Evolutionary conservation across 257 asterid genomes (phyloP).

Genomic region (Galeopsis tetrahit): DNA sequence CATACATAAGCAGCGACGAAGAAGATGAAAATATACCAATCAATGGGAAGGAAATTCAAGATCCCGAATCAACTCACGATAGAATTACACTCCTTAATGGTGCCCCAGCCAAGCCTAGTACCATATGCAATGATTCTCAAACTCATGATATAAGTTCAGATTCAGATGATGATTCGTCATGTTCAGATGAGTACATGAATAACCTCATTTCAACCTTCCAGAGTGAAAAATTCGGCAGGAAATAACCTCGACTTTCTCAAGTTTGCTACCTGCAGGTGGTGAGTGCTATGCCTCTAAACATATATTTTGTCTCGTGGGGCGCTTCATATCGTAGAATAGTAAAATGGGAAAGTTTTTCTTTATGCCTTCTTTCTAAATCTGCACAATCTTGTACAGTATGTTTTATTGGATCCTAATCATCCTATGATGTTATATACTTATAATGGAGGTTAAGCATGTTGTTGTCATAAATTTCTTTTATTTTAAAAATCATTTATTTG

Average conservation of each 20-base stretch:
- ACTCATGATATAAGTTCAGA: constrained; percentile 7
- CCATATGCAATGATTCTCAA: not conserved
- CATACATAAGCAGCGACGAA: not conserved
- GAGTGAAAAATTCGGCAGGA: not conserved
- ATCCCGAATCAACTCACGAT: not conserved
- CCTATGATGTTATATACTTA: not conserved
- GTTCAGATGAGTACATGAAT: constrained; percentile 25
- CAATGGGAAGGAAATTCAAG: not conserved
- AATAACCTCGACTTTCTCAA: not conserved
- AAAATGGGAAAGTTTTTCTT: not conserved
- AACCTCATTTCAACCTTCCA: constrained; percentile 13
- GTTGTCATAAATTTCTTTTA: too few relatives aligned
- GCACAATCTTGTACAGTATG: not conserved
- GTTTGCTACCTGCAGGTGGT: not conserved
- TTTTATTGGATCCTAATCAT: not conserved
- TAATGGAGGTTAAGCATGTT: not conserved
- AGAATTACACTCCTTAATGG: not conserved
- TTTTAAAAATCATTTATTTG: too few relatives aligned
- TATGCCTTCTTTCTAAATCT: not conserved
- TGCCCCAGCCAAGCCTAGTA: not conserved
- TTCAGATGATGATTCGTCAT: constrained; percentile 36
- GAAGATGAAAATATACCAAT: not conserved
- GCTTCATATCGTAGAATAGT: not conserved
- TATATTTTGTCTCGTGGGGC: not conserved
- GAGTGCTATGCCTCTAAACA: not conserved